These are phyloP conservation scores for Phytopythium vexans DNA, from an alignment of 352 stramenopile species.

Conservation along the genomic window DNA sequence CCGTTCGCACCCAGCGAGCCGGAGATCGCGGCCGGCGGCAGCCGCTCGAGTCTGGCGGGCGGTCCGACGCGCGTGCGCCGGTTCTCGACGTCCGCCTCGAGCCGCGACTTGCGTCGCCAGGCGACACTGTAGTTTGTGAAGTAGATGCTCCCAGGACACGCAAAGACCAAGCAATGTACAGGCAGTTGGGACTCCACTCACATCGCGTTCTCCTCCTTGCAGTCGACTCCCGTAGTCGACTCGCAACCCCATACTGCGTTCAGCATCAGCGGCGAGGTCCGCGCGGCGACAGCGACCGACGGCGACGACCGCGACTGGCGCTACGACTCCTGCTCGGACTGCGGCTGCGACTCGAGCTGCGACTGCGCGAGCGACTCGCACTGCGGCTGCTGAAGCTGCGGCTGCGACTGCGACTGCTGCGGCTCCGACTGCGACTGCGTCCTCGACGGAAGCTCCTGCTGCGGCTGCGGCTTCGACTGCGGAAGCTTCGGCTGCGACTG, in stretches of 20 bases:
- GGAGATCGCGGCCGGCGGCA: neutral
- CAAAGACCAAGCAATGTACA: too few species aligned
- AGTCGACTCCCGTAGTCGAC: too few species aligned
- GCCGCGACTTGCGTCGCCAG: slow-evolving; percentile 17
- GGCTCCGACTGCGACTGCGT: slow-evolving; percentile 13
- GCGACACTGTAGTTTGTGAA: slow-evolving; percentile 14
- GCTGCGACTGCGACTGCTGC: slow-evolving; percentile 21
- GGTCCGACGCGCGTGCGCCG: slow-evolving; percentile 27
- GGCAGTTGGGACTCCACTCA: too few species aligned
- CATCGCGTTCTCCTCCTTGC: too few species aligned
- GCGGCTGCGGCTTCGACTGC: slow-evolving; percentile 22
- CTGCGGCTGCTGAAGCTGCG: slow-evolving; percentile 17
- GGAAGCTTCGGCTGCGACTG: slow-evolving; percentile 18
- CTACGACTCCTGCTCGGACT: slow-evolving; percentile 20
- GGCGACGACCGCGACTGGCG: slow-evolving; percentile 6
- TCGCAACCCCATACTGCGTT: neutral
- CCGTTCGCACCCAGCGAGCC: neutral
- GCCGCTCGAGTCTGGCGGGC: neutral
- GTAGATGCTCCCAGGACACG: too few species aligned
- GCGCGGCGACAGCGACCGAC: slow-evolving; percentile 14
- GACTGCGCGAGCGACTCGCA: slow-evolving; percentile 25
- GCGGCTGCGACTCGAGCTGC: slow-evolving; percentile 27
- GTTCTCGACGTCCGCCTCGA: slow-evolving; percentile 18
- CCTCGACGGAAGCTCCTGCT: slow-evolving; percentile 19
- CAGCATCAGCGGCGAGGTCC: slow-evolving; percentile 16